phyloP scores from a whole-genome alignment of 305 asterid genomes.

The Fraxinus floribunda region DNA sequence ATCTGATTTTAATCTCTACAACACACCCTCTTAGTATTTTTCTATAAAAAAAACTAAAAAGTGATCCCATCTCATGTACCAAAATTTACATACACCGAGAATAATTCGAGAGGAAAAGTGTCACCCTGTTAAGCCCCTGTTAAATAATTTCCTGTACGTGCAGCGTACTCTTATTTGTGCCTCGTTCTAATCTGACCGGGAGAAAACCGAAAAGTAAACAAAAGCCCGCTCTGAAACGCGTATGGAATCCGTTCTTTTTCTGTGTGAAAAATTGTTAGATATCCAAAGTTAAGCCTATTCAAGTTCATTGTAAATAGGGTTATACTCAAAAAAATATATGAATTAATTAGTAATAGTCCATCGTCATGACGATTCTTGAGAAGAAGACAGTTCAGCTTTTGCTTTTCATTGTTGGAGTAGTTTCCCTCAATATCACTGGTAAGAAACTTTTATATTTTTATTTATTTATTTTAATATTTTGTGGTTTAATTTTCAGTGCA shows the following conservation, averaged over 20 bases:
- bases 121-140: too few relatives aligned
- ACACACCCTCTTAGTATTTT: too few relatives aligned
- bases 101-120: too few relatives aligned
- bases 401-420: slow-evolving; percentile 53
- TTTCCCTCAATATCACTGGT: slow-evolving; percentile 74
- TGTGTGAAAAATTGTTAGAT: not conserved
- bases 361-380: slow-evolving; percentile 43
- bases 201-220: not conserved
- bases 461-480: not conserved
- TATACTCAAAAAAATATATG: not conserved
- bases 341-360: not conserved
- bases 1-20: too few relatives aligned
- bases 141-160: too few relatives aligned
- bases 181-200: too few relatives aligned
- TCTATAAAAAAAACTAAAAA: too few relatives aligned
- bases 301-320: not conserved
- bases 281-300: not conserved
- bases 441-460: slow-evolving; percentile 6
- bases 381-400: slow-evolving; percentile 67
- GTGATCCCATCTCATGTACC: too few relatives aligned
- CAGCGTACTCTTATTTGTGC: too few relatives aligned
- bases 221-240: not conserved
- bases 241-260: not conserved
- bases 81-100: too few relatives aligned
- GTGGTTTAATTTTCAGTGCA: not conserved